Percentiles rank a stretch among this genome's conserved stretches.
phyloP scores from a whole-genome alignment of 805 yeast species.

The Cyberlindnera euphorbiiphila region DNA sequence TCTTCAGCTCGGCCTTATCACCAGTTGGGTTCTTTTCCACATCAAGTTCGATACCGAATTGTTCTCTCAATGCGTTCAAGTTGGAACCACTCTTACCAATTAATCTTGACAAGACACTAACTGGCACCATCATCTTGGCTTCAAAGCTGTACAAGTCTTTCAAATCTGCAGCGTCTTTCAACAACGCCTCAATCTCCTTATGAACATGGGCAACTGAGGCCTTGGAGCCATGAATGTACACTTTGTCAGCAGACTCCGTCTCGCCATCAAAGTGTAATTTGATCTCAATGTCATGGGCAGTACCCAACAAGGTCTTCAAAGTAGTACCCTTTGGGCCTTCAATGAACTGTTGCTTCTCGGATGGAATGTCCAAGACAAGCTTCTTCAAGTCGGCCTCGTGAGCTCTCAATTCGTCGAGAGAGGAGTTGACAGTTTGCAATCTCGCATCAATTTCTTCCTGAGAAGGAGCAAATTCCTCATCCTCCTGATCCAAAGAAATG shows the following conservation, averaged over 20 bases:
- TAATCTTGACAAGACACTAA: conserved; percentile 64
- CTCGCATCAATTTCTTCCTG: conserved; percentile 52
- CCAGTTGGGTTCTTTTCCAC: conserved; percentile 51
- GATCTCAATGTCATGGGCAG: conserved; percentile 34
- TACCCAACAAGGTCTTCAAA: conserved; percentile 37
- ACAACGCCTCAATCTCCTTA: conserved; percentile 47
- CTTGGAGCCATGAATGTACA: conserved; percentile 68
- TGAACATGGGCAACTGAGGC: conserved; percentile 53
- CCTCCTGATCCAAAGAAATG: conserved; percentile 41
- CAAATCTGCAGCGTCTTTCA: conserved; percentile 52
- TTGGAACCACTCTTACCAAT: conserved; percentile 88
- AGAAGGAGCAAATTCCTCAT: conserved; percentile 73
- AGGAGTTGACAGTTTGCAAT: conserved; percentile 48
- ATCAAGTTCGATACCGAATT: conserved; percentile 74
- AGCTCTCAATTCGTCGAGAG: conserved; percentile 56
- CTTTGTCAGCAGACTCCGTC: conserved; percentile 45
- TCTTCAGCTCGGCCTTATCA: conserved; percentile 45
- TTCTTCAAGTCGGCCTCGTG: conserved; percentile 51
- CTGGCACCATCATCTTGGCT: conserved; percentile 57
- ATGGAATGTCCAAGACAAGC: conserved; percentile 46
- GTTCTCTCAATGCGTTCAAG: conserved; percentile 62
- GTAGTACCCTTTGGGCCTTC: conserved; percentile 62
- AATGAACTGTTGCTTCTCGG: conserved; percentile 54
- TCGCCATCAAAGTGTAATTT: conserved; percentile 39
- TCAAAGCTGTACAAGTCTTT: conserved; percentile 41